A percentile compares a stretch with the other conserved stretches of the same genome.
Conservation (phyloP, 768 basidiomycete species). For the Cyclocybe cylindracea region DNA sequence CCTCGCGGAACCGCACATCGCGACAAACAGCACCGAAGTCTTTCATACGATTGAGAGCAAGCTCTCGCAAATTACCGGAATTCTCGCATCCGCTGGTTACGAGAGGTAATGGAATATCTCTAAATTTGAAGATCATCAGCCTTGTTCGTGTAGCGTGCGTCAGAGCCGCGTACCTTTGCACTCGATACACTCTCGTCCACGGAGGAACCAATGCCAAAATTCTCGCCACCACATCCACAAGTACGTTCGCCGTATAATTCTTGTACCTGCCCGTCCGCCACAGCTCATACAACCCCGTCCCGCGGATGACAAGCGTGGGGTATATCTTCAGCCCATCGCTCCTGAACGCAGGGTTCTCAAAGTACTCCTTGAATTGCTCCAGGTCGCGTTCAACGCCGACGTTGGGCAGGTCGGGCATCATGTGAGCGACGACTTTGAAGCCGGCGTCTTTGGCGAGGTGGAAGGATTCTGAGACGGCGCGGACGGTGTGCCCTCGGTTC, state of each 20-base stretch:
- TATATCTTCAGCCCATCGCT: constrained; percentile 98
- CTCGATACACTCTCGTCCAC: constrained; percentile 98
- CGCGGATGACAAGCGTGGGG: constrained; percentile 96
- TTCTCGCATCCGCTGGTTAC: constrained; percentile 98
- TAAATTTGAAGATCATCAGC: constrained; percentile 28
- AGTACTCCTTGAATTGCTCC: constrained; percentile 99
- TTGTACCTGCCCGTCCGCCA: constrained; percentile 98
- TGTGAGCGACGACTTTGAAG: constrained; percentile 99
- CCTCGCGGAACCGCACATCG: constrained; percentile 97
- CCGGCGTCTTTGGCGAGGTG: constrained; percentile 98
- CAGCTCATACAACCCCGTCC: constrained; percentile 93
- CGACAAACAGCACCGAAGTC: constrained; percentile 98
- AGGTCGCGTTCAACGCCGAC: constrained; percentile 97
- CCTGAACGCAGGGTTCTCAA: constrained; percentile 96
- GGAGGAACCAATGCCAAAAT: constrained; percentile 96
- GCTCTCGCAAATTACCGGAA: constrained; percentile 93
- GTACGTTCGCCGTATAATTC: constrained; percentile 98
- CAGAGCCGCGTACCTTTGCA: constrained; percentile 69
- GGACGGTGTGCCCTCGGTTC: constrained; percentile 98
- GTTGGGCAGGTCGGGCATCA: constrained; percentile 99
- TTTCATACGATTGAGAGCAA: constrained; percentile 97
- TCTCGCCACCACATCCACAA: constrained; percentile 95
- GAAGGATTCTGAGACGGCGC: constrained; percentile 94
- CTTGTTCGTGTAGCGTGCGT: constrained; percentile 12
- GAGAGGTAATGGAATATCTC: constrained; percentile 95